These are phyloP conservation scores for Scopulariopsis brevicaulis DNA, from an alignment of 2,329 filamentous ascomycete genomes.

Conservation along the genomic window DNA sequence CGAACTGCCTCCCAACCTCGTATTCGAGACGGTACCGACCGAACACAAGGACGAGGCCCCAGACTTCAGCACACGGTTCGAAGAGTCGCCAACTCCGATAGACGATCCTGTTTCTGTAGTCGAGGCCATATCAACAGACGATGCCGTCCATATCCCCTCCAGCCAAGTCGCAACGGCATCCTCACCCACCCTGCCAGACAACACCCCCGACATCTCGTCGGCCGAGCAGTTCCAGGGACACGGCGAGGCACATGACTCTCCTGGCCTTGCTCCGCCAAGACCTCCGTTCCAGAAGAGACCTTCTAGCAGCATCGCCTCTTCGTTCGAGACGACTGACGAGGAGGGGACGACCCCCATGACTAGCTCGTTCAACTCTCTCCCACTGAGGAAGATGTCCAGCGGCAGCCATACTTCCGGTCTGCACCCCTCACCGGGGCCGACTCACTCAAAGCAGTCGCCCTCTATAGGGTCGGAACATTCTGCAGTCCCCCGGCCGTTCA, in stretches of 20 bases:
- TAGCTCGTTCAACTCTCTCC: conserved; percentile 48
- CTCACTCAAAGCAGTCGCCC: conserved; percentile 62
- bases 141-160: not conserved
- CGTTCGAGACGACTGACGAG: conserved; percentile 58
- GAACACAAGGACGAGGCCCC: not conserved
- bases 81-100: conserved; percentile 36
- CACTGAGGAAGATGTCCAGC: conserved; percentile 66
- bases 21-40: not conserved
- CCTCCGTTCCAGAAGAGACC: conserved; percentile 37
- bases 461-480: conserved; percentile 79
- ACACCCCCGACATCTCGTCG: conserved; percentile 21
- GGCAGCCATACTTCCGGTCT: conserved; percentile 43
- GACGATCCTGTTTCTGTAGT: not conserved
- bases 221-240: conserved; percentile 19
- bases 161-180: not conserved
- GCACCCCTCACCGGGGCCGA: conserved; percentile 43
- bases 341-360: conserved; percentile 46
- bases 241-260: conserved; percentile 36
- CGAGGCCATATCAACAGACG: not conserved
- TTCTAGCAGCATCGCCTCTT: conserved; percentile 51
- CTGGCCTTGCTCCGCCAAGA: conserved; percentile 37
- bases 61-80: conserved; percentile 40
- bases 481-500: conserved; percentile 63
- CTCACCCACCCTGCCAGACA: conserved; percentile 14
- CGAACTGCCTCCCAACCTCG: not conserved